Percentiles rank a stretch among this genome's conserved stretches.
Conservation (phyloP, 345 rosid genomes). For the Populus tremula region DNA sequence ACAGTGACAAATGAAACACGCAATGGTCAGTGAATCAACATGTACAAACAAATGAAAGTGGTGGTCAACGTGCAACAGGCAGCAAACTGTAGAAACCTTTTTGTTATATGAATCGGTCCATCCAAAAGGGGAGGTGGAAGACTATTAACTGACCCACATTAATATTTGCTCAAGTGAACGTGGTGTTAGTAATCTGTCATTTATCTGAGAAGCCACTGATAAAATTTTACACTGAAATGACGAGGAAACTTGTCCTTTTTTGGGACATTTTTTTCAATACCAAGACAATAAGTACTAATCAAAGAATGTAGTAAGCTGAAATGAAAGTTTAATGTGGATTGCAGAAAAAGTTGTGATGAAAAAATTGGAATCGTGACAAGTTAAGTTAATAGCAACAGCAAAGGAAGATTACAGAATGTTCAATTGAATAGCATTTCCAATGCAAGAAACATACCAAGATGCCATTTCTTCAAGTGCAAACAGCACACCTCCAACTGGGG, state of each 20-base stretch:
- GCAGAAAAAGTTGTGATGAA: background rate
- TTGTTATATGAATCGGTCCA: background rate
- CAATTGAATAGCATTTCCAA: background rate
- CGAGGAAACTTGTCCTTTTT: background rate
- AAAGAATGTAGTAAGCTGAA: background rate
- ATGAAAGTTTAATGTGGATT: background rate
- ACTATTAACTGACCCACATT: background rate
- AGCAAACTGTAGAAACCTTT: background rate
- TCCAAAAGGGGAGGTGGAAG: background rate
- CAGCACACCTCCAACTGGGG: conserved; percentile 90
- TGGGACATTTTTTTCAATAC: background rate
- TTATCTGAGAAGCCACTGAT: background rate
- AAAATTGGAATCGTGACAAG: background rate
- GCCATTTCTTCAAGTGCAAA: conserved; percentile 95
- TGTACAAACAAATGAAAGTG: background rate
- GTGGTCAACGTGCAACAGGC: background rate
- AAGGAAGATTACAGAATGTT: background rate
- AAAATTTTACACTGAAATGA: background rate
- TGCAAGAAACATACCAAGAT: conserved; percentile 59
- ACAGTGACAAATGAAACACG: background rate
- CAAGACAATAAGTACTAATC: background rate
- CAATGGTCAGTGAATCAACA: background rate
- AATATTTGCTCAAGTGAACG: background rate
- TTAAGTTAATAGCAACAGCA: background rate
- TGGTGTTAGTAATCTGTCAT: background rate